Percentiles rank a stretch among this genome's conserved stretches.
These are phyloP conservation scores for Davidsoniella virescens DNA, from an alignment of 2,329 filamentous ascomycete species.

Conservation along the genomic window DNA sequence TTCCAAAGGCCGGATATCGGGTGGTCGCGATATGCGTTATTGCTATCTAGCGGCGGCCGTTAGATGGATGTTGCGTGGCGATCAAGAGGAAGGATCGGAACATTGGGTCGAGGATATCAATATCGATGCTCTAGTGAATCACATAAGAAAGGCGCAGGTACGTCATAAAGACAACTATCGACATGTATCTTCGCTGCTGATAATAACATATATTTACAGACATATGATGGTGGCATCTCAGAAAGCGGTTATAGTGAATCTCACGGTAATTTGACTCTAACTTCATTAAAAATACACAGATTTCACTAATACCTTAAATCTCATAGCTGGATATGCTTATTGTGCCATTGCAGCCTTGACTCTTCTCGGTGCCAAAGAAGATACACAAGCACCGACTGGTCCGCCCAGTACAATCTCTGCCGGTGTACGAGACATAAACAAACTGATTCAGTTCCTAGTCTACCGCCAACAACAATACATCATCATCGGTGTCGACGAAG, in stretches of 20 bases:
- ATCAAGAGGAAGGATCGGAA: conserved; percentile 30
- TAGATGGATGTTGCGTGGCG: conserved; percentile 63
- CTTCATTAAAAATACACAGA: conserved; percentile 20
- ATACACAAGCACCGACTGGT: conserved; percentile 7
- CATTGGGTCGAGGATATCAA: conserved; percentile 56
- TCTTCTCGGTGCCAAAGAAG: conserved; percentile 40
- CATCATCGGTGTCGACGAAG: conserved; percentile 30
- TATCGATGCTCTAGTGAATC: conserved; percentile 48
- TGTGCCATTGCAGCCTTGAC: conserved; percentile 67
- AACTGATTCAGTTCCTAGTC: conserved; percentile 39
- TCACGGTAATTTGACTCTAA: conserved; percentile 43
- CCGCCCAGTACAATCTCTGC: conserved; percentile 15
- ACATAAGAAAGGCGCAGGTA: conserved; percentile 50
- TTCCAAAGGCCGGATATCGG: conserved; percentile 43
- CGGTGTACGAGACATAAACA: conserved; percentile 21
- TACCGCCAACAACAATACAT: conserved; percentile 47
- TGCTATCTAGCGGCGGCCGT: conserved; percentile 73
- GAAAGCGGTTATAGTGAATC: conserved; percentile 68
- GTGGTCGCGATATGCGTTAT: conserved; percentile 72
- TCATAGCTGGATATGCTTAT: conserved; percentile 65
- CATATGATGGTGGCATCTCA: conserved; percentile 72
- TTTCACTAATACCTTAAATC: neutral
- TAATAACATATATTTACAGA: conserved; percentile 27
- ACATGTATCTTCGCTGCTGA: neutral
- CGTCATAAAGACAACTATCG: conserved; percentile 14